Conservation (phyloP, 345 rosid species). For the Gossypioides kirkii region DNA sequence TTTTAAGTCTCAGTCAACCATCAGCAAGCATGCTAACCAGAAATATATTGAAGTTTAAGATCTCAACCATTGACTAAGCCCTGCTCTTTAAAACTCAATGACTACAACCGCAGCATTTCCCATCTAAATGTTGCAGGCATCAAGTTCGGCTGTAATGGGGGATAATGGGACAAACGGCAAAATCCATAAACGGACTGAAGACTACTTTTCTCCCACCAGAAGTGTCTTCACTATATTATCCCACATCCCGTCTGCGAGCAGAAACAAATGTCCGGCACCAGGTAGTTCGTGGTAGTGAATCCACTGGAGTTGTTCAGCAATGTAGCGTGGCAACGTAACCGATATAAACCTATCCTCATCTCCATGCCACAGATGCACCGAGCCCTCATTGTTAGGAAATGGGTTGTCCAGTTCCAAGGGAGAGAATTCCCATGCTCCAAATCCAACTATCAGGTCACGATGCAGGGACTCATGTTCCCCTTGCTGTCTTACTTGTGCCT, state of each 20-base stretch:
- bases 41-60: too few species aligned
- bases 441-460: slow-evolving; percentile 42
- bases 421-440: slow-evolving; percentile 55
- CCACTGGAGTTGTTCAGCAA: slow-evolving; percentile 40
- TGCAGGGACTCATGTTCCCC: slow-evolving; percentile 45
- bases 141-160: background rate
- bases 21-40: too few species aligned
- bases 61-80: too few species aligned
- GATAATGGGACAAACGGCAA: background rate
- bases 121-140: background rate
- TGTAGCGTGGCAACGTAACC: slow-evolving; percentile 26
- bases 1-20: too few species aligned
- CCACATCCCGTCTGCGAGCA: background rate
- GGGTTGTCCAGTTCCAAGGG: slow-evolving; percentile 49
- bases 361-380: slow-evolving; percentile 51
- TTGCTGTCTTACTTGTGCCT: slow-evolving; percentile 31
- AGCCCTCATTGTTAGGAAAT: slow-evolving; percentile 37
- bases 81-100: too few species aligned
- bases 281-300: slow-evolving; percentile 35
- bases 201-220: slow-evolving; percentile 6
- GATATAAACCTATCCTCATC: slow-evolving; percentile 38
- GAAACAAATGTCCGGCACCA: slow-evolving; percentile 32
- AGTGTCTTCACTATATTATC: slow-evolving; percentile 11
- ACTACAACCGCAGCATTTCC: too few species aligned
- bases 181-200: background rate